Conservation (phyloP, 164 flowering plant species). For the Tinospora cordifolia region DNA sequence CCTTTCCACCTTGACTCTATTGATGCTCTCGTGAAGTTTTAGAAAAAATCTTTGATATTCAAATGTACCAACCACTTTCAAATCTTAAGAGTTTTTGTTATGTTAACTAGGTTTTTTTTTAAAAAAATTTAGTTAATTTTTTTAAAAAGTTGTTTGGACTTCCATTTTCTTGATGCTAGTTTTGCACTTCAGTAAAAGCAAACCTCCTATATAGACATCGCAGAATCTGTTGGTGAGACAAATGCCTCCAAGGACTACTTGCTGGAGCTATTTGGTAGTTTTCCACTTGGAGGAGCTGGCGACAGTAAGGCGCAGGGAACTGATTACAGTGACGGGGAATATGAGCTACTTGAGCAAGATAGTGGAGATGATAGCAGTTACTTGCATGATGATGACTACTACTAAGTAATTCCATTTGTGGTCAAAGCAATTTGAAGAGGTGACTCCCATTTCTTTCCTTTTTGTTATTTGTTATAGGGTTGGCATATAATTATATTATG, state of each 20-base stretch:
- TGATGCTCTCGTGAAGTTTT: background rate
- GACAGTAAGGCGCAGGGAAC: conserved; percentile 23
- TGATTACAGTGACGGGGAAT: conserved; percentile 51
- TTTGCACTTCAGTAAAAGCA: conserved; percentile 1
- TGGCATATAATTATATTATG: background rate
- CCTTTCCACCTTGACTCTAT: background rate
- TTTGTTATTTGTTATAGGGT: background rate
- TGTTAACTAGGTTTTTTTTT: background rate
- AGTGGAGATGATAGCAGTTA: conserved; percentile 31
- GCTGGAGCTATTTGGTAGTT: conserved; percentile 70
- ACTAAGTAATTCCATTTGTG: background rate
- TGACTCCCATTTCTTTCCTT: background rate
- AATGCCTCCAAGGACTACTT: conserved; percentile 55
- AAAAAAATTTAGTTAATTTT: too few species aligned
- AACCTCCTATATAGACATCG: conserved; percentile 29
- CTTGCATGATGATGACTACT: conserved; percentile 27
- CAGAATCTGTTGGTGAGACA: conserved; percentile 38
- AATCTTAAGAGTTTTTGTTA: background rate
- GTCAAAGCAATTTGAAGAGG: conserved; percentile 3
- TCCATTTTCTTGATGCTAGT: background rate
- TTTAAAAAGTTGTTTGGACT: background rate
- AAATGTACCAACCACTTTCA: too few species aligned
- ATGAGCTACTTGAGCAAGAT: conserved; percentile 60
- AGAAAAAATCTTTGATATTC: background rate
- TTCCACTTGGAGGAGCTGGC: conserved; percentile 37